Evolutionary conservation across 768 basidiomycete genomes (phyloP).

Genomic region (Auricularia auricula-judae): DNA sequence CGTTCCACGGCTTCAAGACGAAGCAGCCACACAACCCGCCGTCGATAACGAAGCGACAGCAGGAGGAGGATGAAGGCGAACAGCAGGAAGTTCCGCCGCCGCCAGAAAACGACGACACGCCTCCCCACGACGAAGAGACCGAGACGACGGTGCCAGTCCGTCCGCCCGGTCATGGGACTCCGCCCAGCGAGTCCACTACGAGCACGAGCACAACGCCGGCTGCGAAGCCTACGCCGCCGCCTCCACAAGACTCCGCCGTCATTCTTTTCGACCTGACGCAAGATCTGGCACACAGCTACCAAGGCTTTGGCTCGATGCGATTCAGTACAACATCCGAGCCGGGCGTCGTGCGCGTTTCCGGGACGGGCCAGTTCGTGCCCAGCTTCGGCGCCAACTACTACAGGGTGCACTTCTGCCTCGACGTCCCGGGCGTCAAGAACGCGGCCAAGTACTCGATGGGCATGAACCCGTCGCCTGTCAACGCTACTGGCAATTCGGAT

Average conservation of each 20-base stretch:
- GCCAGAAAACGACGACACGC: too few species aligned
- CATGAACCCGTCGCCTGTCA: background rate
- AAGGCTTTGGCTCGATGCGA: conserved; percentile 4
- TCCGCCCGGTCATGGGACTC: background rate
- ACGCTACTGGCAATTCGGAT: background rate
- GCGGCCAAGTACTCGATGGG: background rate
- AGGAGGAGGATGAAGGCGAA: background rate
- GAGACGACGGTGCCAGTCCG: too few species aligned
- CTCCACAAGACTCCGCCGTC: background rate
- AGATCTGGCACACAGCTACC: conserved; percentile 8
- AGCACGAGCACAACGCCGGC: background rate
- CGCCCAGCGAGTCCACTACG: background rate
- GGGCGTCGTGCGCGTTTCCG: conserved; percentile 7
- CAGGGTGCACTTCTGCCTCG: conserved; percentile 10
- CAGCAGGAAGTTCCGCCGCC: background rate
- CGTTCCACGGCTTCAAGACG: conserved; percentile 1
- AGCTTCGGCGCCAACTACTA: conserved; percentile 9
- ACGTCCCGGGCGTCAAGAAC: conserved; percentile 4
- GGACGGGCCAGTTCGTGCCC: conserved; percentile 6
- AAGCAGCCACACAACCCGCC: background rate
- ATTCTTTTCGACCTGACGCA: conserved; percentile 8
- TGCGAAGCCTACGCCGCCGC: background rate
- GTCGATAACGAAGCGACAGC: background rate
- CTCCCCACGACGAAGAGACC: too few species aligned
- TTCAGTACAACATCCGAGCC: background rate